phyloP scores from a whole-genome alignment of 441 rosid genomes.

The Populus hybrid region DNA sequence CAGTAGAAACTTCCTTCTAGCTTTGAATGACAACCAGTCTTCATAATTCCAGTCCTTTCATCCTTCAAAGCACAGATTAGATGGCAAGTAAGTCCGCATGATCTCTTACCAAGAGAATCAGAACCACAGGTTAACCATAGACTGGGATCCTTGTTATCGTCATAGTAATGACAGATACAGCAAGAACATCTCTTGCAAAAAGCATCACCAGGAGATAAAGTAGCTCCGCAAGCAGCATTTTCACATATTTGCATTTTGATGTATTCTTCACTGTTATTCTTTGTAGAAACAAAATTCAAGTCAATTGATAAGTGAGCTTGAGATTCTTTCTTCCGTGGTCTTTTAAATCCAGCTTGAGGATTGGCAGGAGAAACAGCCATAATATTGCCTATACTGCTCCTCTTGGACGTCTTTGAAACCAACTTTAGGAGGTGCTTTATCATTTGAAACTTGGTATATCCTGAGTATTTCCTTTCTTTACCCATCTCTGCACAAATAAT shows the following conservation, averaged over 20 bases:
- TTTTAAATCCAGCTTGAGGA: slow-evolving; percentile 43
- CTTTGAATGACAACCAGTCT: slow-evolving; percentile 34
- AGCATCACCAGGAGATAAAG: slow-evolving; percentile 43
- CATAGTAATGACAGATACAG: slow-evolving; percentile 67
- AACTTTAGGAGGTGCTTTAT: slow-evolving; percentile 80
- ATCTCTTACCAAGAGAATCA: slow-evolving; percentile 44
- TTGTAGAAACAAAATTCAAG: slow-evolving; percentile 31
- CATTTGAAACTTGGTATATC: slow-evolving; percentile 80
- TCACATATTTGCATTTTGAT: slow-evolving; percentile 45
- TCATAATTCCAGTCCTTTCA: slow-evolving; percentile 59
- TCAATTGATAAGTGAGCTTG: slow-evolving; percentile 53
- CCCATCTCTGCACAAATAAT: slow-evolving; percentile 95
- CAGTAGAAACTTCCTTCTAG: slow-evolving; percentile 80
- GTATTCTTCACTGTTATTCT: slow-evolving; percentile 24
- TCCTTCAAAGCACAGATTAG: slow-evolving; percentile 76
- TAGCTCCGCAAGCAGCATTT: slow-evolving; percentile 87
- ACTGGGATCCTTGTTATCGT: slow-evolving; percentile 95
- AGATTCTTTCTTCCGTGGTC: slow-evolving; percentile 56
- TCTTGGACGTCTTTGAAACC: slow-evolving; percentile 56
- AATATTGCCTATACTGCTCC: slow-evolving; percentile 34
- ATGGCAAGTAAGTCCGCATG: slow-evolving; percentile 88
- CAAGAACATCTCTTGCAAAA: slow-evolving; percentile 39
- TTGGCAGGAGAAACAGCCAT: slow-evolving; percentile 28
- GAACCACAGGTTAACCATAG: slow-evolving; percentile 80
- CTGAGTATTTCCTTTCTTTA: slow-evolving; percentile 91